Base-by-base conservation (phyloP, 2,329 filamentous ascomycete species). In the Myriosclerotinia duriaeana region DNA sequence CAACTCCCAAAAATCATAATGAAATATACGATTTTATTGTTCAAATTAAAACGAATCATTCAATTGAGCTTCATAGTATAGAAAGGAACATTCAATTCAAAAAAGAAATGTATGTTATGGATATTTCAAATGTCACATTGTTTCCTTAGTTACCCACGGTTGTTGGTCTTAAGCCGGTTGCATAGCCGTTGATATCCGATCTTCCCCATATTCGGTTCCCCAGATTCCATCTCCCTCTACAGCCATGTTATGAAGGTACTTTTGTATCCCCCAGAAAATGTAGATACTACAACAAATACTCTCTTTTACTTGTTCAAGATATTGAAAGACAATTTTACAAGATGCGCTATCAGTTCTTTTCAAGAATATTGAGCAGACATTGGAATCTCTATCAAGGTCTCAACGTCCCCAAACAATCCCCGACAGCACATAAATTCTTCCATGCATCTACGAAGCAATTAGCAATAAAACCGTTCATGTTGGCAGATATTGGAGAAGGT, bases 401-500 rank as follows among this genome's bases (percentile, higher is more conserved):
- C 30, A 67, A 60, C n/a, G 55, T 73, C 53, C 66, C 65, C 9
- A 70, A 66, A 69, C 67, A 70, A 22, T 69, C 67, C 15, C 67
- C 59, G 53, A 48, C 68, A 2, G 15, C 48, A 64, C 42, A 64
- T 22, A 69, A 72, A 50, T 60, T 67, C 22, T 76, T 77, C 63
- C 73, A 74, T 67, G 65, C 70, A 20, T 71, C 74, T 26, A 48
- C 69, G 11, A 75, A 69, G 61, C 56, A 55, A 48, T 69, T 67
- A 61, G 85, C 83, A 1, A 83, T 95, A 56, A 94, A 94, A 79
- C 91, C 92, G 1, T 93, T 95, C 68, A 75, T 94, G 52, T 79
- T 96, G 68, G 91, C 92, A 69, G 92, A 96, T 76, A 95, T 96
- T 78, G 92, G 92, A 61, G 92, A 96, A 83, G 90, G 90, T 90